Base-by-base conservation (phyloP, 2,329 filamentous ascomycete genomes). In the Colletotrichum tamarilloi region DNA sequence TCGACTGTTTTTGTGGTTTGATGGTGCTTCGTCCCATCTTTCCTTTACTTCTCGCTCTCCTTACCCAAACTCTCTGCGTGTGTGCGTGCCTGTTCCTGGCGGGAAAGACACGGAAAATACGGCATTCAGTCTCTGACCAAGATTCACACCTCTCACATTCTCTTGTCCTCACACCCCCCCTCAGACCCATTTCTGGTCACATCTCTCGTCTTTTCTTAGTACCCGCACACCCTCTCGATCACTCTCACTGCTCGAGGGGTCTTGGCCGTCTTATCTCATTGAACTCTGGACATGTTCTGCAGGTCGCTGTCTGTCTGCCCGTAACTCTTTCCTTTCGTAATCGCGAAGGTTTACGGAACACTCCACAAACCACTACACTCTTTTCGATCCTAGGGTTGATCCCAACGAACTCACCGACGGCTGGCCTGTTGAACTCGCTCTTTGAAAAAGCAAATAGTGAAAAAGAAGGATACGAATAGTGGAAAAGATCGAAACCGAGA, bases 391-490 rank as follows among this genome's bases (percentile, higher is more conserved):
- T 49, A 68, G 78, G 77, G 76, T 78, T 79, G 76, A 80, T 75
- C 76, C 77, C 76, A 74, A 66, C 67, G 69, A 76, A 35, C 65
- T 66, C 56, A 72, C 42, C 75, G 75, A 80, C 79, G 77, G 78
- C 78, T 78, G 78, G 78, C 66, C 77, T 79, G 76, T 77, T 78
- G 72, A 64, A 68, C 46, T 67, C 67, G 74, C 75, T 75, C 69
- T 63, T 71, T 64, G 1, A 24, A 46, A 56, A 60, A 49, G 19
- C 11, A 56, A 24, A 49, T 35, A 42, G 7, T 28, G 19, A 64
- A 62, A 57, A 19, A 4, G 28, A 57, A 52, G 32, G 57, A 4
- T 30, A 56, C 28, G 22, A 22, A 19, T 52, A 46, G n/a, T 38
- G 49, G 46, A 60, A 52, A 11, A 24, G 11, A 55, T n/a, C 9